Evolutionary conservation across 208 protist species (phyloP).

Genomic region (Acanthamoeba castellanii): DNA sequence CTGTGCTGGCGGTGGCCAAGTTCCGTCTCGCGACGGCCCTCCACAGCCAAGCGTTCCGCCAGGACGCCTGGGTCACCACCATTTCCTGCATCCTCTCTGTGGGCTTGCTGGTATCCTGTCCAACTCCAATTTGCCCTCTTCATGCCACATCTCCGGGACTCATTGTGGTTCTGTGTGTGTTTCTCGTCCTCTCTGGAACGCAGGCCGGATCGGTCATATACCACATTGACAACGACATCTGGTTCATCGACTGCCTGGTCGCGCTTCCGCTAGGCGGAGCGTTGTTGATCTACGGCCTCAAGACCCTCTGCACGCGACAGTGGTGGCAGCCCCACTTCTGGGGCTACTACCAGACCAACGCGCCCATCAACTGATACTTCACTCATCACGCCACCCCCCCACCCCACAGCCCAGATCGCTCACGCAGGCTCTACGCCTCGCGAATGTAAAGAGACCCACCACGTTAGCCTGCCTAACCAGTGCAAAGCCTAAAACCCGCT

Average conservation of each 20-base stretch:
- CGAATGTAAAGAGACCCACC: too few relatives aligned
- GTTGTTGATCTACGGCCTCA: conserved; percentile 6
- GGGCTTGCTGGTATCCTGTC: background rate
- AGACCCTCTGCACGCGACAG: conserved; percentile 24
- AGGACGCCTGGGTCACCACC: conserved; percentile 55
- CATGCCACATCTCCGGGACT: too few relatives aligned
- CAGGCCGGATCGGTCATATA: conserved; percentile 39
- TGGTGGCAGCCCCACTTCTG: conserved; percentile 63
- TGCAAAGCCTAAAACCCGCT: too few relatives aligned
- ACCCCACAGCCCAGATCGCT: too few relatives aligned
- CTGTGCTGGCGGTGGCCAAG: conserved; percentile 45
- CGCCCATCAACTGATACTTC: conserved; percentile 10
- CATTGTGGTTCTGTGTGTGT: background rate
- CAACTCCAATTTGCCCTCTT: background rate
- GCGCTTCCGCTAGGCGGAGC: conserved; percentile 24
- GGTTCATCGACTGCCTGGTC: conserved; percentile 49
- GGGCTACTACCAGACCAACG: conserved; percentile 32
- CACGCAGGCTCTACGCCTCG: too few relatives aligned
- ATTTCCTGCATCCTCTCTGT: conserved; percentile 49
- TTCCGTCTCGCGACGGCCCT: conserved; percentile 23
- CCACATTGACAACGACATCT: conserved; percentile 38
- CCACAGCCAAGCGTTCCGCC: conserved; percentile 16
- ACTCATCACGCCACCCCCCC: too few relatives aligned
- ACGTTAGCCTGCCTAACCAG: too few relatives aligned
- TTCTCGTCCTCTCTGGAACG: background rate